A percentile compares a stretch with the other conserved stretches of the same genome.
Conservation (phyloP, 164 flowering plant species). For the Dillenia turbinata region DNA sequence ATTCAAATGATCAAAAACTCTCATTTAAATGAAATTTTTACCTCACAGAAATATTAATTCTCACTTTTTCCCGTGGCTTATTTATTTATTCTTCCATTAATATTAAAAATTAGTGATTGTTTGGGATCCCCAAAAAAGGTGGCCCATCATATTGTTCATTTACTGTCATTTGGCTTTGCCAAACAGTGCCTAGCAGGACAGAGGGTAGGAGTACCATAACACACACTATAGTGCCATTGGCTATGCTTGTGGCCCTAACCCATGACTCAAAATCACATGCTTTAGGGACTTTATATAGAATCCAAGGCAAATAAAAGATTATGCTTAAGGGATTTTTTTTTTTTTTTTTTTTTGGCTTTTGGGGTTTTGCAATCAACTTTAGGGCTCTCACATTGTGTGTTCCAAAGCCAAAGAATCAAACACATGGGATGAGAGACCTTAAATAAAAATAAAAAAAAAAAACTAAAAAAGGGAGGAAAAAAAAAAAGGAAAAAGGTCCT, state of each 20-base stretch:
- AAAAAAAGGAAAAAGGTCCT: neutral
- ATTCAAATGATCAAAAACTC: neutral
- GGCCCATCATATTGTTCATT: too few species aligned
- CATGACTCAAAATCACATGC: constrained; percentile 18
- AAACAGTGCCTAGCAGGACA: too few species aligned
- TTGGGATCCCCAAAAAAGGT: too few species aligned
- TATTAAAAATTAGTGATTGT: too few species aligned
- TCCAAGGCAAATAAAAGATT: constrained; percentile 32
- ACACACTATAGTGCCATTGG: constrained; percentile 1
- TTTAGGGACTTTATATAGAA: constrained; percentile 31
- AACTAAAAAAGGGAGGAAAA: too few species aligned
- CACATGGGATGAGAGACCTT: constrained; percentile 11
- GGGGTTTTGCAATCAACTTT: constrained; percentile 14
- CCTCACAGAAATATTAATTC: too few species aligned
- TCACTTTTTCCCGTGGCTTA: too few species aligned
- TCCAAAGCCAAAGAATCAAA: constrained; percentile 27
- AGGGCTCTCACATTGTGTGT: constrained; percentile 19
- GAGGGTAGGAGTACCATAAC: neutral
- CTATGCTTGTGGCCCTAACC: neutral
- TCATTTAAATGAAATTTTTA: neutral
- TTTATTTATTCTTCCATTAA: too few species aligned
- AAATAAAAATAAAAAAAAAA: constrained; percentile 3
- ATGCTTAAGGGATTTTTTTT: constrained; percentile 11
- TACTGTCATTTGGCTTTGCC: too few species aligned
- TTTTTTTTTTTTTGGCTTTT: constrained; percentile 3